These are phyloP conservation scores for Keithomyces neogunnii DNA, from an alignment of 2,329 filamentous ascomycete genomes.

Conservation along the genomic window DNA sequence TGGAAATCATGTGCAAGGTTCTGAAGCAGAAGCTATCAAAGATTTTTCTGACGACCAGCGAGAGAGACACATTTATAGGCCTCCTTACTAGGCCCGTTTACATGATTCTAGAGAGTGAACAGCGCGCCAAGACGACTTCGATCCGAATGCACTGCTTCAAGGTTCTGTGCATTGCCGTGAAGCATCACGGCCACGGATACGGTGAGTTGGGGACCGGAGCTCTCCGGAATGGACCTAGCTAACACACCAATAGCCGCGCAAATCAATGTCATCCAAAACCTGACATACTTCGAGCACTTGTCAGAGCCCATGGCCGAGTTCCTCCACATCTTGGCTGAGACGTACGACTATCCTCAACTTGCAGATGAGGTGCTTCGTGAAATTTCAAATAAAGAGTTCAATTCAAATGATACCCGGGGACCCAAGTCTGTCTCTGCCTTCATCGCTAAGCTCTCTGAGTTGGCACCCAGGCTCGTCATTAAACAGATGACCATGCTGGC, in stretches of 20 bases:
- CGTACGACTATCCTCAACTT: constrained; percentile 95
- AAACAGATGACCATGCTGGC: constrained; percentile 95
- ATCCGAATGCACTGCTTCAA: constrained; percentile 98
- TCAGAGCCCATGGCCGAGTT: constrained; percentile 99
- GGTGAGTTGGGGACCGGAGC: constrained; percentile 42
- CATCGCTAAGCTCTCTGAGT: constrained; percentile 84
- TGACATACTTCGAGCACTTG: constrained; percentile 98
- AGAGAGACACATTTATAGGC: constrained; percentile 89
- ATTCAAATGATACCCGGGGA: constrained; percentile 88
- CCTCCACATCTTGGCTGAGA: constrained; percentile 86
- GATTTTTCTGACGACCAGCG: constrained; percentile 93
- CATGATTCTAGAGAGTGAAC: constrained; percentile 87
- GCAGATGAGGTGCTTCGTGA: constrained; percentile 90
- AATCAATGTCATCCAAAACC: constrained; percentile 93
- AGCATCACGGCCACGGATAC: constrained; percentile 95
- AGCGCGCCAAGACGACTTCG: constrained; percentile 76
- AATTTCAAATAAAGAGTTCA: constrained; percentile 96
- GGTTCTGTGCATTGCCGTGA: constrained; percentile 90
- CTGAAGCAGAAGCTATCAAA: constrained; percentile 85
- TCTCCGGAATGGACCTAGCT: constrained; percentile 10
- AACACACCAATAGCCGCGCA: constrained; percentile 61
- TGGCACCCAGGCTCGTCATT: constrained; percentile 84
- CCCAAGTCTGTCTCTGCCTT: constrained; percentile 96
- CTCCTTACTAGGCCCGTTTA: constrained; percentile 91
- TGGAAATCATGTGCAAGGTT: constrained; percentile 94